phyloP scores from a whole-genome alignment of 2,329 filamentous ascomycete species.

The Scytalidium lignicola region DNA sequence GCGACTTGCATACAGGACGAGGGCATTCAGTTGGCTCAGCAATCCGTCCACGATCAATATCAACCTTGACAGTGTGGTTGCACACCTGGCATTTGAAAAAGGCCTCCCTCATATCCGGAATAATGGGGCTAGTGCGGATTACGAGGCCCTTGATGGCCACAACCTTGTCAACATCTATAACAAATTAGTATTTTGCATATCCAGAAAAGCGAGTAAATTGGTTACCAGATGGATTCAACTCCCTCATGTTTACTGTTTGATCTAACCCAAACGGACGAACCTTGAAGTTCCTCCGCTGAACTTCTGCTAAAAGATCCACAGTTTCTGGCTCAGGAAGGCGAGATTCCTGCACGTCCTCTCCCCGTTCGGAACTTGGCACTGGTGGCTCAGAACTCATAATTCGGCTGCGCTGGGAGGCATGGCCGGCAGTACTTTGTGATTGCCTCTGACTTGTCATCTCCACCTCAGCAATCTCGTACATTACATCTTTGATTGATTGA shows the following conservation, averaged over 20 bases:
- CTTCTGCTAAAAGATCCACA: constrained; percentile 69
- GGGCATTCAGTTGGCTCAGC: constrained; percentile 89
- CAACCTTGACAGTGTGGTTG: constrained; percentile 83
- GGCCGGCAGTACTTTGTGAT: constrained; percentile 52
- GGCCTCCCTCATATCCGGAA: constrained; percentile 98
- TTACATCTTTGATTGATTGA: constrained; percentile 85
- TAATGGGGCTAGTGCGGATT: constrained; percentile 91
- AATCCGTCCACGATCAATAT: constrained; percentile 93
- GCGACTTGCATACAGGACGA: constrained; percentile 71
- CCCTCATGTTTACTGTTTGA: constrained; percentile 81
- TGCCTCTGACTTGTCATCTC: constrained; percentile 66
- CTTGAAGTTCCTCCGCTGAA: constrained; percentile 74
- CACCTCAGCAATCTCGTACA: constrained; percentile 81
- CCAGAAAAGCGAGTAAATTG: constrained; percentile 12
- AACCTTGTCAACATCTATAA: constrained; percentile 84
- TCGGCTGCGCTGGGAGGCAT: constrained; percentile 37
- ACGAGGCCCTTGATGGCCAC: constrained; percentile 94
- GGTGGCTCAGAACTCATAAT: constrained; percentile 68
- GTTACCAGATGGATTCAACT: constrained; percentile 78
- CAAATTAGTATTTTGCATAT: constrained; percentile 19
- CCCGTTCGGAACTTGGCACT: constrained; percentile 73
- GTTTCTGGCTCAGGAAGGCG: constrained; percentile 40
- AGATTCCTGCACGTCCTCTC: constrained; percentile 41
- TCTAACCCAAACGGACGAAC: constrained; percentile 88
- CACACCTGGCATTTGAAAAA: constrained; percentile 96